Evolutionary conservation across 805 yeast species (phyloP).

Genomic region (Maudiozyma saulgeensis): DNA sequence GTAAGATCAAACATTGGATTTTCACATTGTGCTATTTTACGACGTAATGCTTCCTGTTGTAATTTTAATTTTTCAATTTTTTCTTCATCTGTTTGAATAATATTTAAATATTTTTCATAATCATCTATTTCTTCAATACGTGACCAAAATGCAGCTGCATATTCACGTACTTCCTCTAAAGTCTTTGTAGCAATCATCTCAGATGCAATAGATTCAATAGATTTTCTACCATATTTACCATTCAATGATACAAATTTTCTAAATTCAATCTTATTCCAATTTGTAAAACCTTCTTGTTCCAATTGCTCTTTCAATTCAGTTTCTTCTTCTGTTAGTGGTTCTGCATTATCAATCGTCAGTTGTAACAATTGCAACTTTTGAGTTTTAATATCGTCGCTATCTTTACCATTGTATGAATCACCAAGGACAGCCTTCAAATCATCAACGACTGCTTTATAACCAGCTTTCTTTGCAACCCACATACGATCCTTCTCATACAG

Average conservation of each 20-base stretch:
- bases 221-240: constrained; percentile 75
- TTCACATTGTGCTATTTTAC: constrained; percentile 58
- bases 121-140: constrained; percentile 76
- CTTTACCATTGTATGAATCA: constrained; percentile 30
- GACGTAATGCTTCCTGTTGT: constrained; percentile 71
- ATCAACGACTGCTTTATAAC: constrained; percentile 54
- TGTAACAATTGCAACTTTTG: constrained; percentile 52
- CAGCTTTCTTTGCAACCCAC: constrained; percentile 59
- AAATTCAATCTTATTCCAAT: constrained; percentile 86
- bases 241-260: constrained; percentile 64
- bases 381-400: constrained; percentile 35
- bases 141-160: constrained; percentile 75
- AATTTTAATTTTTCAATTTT: constrained; percentile 51
- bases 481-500: constrained; percentile 75
- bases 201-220: constrained; percentile 55
- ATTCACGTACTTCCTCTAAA: constrained; percentile 65
- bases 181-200: constrained; percentile 76
- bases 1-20: constrained; percentile 75
- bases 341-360: constrained; percentile 63
- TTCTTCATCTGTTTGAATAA: constrained; percentile 86
- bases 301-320: constrained; percentile 50
- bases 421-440: constrained; percentile 37
- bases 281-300: constrained; percentile 57
- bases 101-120: constrained; percentile 69
- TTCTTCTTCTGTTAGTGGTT: constrained; percentile 78